Conservation (phyloP, 257 asterid species). For the Jacaranda mimosifolia region DNA sequence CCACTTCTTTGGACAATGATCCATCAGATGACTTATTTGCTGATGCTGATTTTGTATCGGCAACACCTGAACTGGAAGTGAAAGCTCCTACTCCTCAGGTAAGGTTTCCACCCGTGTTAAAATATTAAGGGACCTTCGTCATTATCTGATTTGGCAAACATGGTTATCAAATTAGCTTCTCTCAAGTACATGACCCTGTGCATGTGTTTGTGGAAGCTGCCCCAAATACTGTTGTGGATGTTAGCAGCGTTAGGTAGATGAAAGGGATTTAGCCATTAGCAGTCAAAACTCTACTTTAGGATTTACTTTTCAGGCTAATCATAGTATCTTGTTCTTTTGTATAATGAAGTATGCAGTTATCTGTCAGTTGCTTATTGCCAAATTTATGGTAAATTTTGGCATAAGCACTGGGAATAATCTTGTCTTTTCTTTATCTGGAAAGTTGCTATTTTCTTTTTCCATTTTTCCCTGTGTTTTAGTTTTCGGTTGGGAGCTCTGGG, state of each 20-base stretch:
- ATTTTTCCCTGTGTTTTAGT: not conserved
- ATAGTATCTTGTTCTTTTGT: not conserved
- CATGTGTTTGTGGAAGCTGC: no score
- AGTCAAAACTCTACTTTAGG: not conserved
- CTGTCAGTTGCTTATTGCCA: not conserved
- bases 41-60: slow-evolving; percentile 82
- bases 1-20: slow-evolving; percentile 49
- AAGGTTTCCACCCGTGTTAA: slow-evolving; percentile 19
- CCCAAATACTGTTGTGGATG: no score
- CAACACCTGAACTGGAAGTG: slow-evolving; percentile 53
- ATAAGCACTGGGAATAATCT: slow-evolving; percentile 12
- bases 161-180: not conserved
- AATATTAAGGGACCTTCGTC: not conserved
- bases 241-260: slow-evolving; percentile 16
- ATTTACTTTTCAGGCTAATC: not conserved
- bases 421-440: not conserved
- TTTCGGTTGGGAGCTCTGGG: not conserved
- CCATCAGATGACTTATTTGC: slow-evolving; percentile 87
- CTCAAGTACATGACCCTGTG: no score
- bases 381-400: not conserved
- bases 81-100: slow-evolving; percentile 64
- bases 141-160: not conserved
- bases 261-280: not conserved
- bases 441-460: not conserved
- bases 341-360: not conserved